phyloP scores from a whole-genome alignment of 306 rosid species.

The Corylus heterophylla region DNA sequence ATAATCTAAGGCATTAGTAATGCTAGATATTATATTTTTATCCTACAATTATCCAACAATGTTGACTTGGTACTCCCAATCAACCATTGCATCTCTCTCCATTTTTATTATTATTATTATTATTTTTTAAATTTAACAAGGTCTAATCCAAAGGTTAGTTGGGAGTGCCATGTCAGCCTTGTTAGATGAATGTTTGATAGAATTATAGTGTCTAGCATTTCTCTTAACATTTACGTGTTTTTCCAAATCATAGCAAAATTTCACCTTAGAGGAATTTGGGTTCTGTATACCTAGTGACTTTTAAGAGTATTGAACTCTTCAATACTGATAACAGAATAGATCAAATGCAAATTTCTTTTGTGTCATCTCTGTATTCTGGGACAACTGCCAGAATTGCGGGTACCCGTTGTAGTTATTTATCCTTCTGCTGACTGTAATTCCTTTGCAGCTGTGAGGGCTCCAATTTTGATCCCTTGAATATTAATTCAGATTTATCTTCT shows the following conservation, averaged over 20 bases:
- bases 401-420: conserved; percentile 10
- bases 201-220: no score
- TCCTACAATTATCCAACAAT: no score
- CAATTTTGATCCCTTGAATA: conserved; percentile 81
- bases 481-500: conserved; percentile 58
- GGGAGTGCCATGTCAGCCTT: no score
- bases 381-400: not conserved
- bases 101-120: no score
- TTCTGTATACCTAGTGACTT: not conserved
- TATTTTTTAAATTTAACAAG: no score
- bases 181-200: no score
- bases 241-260: not conserved
- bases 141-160: no score
- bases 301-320: not conserved
- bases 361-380: conserved; percentile 5
- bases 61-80: no score
- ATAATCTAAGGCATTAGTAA: not conserved
- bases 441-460: conserved; percentile 58
- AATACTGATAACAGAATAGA: not conserved
- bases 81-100: no score
- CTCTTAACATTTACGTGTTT: not conserved
- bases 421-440: conserved; percentile 23
- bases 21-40: no score
- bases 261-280: not conserved
- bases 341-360: not conserved